These are phyloP conservation scores for Saccharomyces kudriavzevii DNA, from an alignment of 805 yeast species.

Conservation along the genomic window DNA sequence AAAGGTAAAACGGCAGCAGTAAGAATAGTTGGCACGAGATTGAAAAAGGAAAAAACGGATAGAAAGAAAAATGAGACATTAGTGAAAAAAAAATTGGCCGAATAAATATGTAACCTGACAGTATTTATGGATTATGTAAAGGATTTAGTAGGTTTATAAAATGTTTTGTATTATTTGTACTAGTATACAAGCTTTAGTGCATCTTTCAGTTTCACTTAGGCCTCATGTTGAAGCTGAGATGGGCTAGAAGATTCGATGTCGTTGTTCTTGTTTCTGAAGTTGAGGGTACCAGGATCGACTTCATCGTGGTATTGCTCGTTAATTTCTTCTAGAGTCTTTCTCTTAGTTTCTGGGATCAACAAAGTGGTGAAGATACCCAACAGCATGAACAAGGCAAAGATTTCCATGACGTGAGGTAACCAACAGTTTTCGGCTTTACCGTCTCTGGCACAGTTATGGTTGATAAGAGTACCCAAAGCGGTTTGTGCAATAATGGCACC, in stretches of 20 bases:
- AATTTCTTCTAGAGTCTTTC: conserved; percentile 81
- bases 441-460: conserved; percentile 65
- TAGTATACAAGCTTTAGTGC: not conserved
- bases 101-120: not conserved
- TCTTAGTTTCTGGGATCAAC: conserved; percentile 82
- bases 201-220: not conserved
- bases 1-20: not conserved
- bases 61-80: not conserved
- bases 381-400: conserved; percentile 87
- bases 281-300: conserved; percentile 35
- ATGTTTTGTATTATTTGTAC: not conserved
- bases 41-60: not conserved
- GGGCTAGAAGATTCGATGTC: not conserved
- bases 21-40: not conserved
- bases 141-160: not conserved
- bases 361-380: conserved; percentile 59
- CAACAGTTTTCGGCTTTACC: conserved; percentile 52
- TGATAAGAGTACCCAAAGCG: conserved; percentile 72
- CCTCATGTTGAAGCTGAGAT: not conserved
- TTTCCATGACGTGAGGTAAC: conserved; percentile 89
- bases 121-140: not conserved
- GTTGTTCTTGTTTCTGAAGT: not conserved
- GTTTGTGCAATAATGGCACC: conserved; percentile 92
- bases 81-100: not conserved
- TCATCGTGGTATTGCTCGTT: conserved; percentile 79